These are phyloP conservation scores for Parachlorella kessleri DNA, from an alignment of 139 green algal species.

Conservation along the genomic window DNA sequence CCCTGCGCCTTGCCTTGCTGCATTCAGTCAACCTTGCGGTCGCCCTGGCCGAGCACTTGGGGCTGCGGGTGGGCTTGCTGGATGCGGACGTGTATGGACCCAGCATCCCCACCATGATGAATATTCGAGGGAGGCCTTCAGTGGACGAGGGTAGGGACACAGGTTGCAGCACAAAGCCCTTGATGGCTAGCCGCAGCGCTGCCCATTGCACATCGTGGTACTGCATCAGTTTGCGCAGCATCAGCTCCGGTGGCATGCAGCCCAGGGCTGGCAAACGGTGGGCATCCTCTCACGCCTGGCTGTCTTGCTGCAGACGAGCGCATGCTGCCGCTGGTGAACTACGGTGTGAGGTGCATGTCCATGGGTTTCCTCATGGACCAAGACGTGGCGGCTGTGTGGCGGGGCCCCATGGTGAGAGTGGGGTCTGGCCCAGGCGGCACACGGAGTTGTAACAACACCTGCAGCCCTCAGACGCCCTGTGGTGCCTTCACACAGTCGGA, in stretches of 20 bases:
- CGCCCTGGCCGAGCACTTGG: conserved; percentile 61
- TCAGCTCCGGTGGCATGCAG: too few relatives aligned
- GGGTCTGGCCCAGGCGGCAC: not conserved
- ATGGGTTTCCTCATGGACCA: conserved; percentile 90
- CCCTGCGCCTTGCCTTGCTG: not conserved
- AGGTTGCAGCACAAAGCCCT: not conserved
- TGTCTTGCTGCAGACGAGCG: conserved; percentile 20
- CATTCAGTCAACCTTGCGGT: conserved; percentile 89
- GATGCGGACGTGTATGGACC: conserved; percentile 95
- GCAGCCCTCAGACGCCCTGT: not conserved
- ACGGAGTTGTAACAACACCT: not conserved
- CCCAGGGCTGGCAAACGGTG: too few relatives aligned
- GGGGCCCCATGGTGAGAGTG: conserved; percentile 79
- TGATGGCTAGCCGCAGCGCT: too few relatives aligned
- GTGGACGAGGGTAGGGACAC: conserved; percentile 12
- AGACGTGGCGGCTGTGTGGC: conserved; percentile 80
- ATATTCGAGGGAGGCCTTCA: conserved; percentile 63
- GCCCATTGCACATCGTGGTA: too few relatives aligned
- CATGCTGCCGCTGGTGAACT: conserved; percentile 74
- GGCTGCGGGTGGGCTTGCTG: conserved; percentile 83
- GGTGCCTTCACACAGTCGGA: too few relatives aligned
- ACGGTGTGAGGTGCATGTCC: conserved; percentile 82
- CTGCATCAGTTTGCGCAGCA: too few relatives aligned
- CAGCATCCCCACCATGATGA: conserved; percentile 85
- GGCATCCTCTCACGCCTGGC: conserved; percentile 32